Base-by-base conservation (phyloP, 306 rosid species). In the Fagus crenata region DNA sequence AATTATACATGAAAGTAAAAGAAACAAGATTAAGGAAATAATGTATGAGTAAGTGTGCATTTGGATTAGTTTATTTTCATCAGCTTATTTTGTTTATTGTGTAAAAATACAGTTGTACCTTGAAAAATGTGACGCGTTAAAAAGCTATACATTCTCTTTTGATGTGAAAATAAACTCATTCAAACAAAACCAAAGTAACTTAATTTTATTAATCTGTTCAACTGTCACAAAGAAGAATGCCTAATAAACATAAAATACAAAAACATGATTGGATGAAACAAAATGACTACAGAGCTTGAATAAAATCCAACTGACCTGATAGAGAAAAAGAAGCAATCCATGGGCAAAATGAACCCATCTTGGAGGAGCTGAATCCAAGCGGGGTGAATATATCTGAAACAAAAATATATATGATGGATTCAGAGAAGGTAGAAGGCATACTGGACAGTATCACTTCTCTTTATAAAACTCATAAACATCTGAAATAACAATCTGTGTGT, bases 281-380 rank as follows among this genome's bases (percentile, higher is more conserved):
- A 39, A 9, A 39, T 53, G 18, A 69, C 42, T 2, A 54, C 53
- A 77, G 12, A 4, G 81, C 73, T 40, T 67, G 32, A 49, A 68
- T 6, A 67, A 56, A 70, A 41, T 17, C 77, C 51, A 32, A 60
- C 81, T 79, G 71, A 96, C 98, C 98, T 96, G 99, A 82, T 96
- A 96, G 72, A 96, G 76, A 86, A 96, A 96, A 72, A 96, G 91
- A 72, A 96, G 96, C 71, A 96, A 81, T 13, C 97, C 99, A 81
- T 96, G 99, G 7, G 96, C 88, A 71, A 96, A 83, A 87, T 91
- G 84, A 82, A 92, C 96, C 98, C 99, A 96, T 89, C 97, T 89
- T 40, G 99, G 99, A 67, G 98, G 98, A 89, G 97, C 82, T 4
- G 96, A 54, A 87, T 92, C 98, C 87, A 92, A 76, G 11, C 68